phyloP scores from a whole-genome alignment of 345 rosid species.

The Eucalyptus coolabah region DNA sequence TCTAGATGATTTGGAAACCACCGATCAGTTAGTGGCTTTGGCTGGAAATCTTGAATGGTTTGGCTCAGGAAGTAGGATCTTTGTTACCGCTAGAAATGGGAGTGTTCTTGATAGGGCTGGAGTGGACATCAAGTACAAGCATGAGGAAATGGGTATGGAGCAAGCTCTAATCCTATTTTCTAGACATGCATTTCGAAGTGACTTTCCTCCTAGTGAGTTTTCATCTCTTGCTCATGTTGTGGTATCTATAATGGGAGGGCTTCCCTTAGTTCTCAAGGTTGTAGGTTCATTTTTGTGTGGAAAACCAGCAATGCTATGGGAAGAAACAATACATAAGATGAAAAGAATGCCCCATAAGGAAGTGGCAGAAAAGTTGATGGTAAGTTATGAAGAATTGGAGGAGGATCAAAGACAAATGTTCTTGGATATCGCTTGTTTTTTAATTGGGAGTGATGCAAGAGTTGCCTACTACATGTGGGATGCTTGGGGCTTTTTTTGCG shows the following conservation, averaged over 20 bases:
- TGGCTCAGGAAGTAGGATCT: neutral
- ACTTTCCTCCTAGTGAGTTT: neutral
- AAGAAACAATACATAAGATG: neutral
- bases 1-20: too few relatives aligned
- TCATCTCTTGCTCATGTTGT: rapidly evolving
- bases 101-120: neutral
- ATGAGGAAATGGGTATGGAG: neutral
- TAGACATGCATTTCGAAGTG: neutral
- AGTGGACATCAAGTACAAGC: neutral
- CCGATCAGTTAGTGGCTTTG: neutral
- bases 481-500: too few relatives aligned
- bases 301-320: neutral
- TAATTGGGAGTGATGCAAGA: neutral
- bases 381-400: neutral
- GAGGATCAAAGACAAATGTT: neutral
- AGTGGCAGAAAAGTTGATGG: neutral
- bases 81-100: neutral
- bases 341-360: neutral
- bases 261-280: neutral
- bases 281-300: neutral
- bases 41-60: too few relatives aligned
- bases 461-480: too few relatives aligned
- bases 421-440: neutral
- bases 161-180: neutral
- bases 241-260: neutral